phyloP scores from a whole-genome alignment of 2,329 filamentous ascomycete species.

The Cryphonectria naterciae region DNA sequence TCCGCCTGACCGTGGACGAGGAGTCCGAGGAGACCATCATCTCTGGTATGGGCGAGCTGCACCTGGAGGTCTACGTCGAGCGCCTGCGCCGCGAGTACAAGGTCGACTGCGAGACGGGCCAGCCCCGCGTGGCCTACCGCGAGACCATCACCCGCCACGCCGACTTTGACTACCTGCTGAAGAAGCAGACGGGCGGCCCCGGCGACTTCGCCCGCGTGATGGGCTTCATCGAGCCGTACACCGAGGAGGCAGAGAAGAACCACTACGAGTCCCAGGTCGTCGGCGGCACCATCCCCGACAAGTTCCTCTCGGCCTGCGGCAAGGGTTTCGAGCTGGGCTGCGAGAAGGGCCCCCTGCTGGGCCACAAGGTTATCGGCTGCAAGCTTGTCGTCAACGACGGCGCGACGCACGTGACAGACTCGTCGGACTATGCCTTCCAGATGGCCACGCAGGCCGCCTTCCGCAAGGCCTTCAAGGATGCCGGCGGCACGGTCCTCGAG shows the following conservation, averaged over 20 bases:
- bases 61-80: constrained; percentile 96
- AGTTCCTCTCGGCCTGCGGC: constrained; percentile 90
- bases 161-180: constrained; percentile 90
- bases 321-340: constrained; percentile 90
- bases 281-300: constrained; percentile 91
- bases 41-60: constrained; percentile 96
- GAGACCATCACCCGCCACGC: constrained; percentile 84
- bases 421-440: constrained; percentile 94
- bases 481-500: constrained; percentile 83
- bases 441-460: constrained; percentile 95
- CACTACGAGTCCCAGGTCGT: constrained; percentile 84
- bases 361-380: constrained; percentile 88
- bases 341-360: constrained; percentile 85
- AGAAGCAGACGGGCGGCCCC: constrained; percentile 93
- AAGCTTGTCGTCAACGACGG: constrained; percentile 95
- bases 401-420: constrained; percentile 96
- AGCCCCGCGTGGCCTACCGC: constrained; percentile 95
- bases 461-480: constrained; percentile 85
- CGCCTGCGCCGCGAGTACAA: constrained; percentile 96
- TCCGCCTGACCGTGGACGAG: constrained; percentile 88
- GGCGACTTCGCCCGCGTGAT: constrained; percentile 94
- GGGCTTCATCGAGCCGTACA: constrained; percentile 88
- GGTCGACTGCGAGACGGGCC: constrained; percentile 92
- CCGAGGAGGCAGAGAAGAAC: constrained; percentile 70
- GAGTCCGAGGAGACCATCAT: constrained; percentile 98